A percentile compares a stretch with the other conserved stretches of the same genome.
Evolutionary conservation across 345 rosid species (phyloP).

Genomic region (Xanthoceras sorbifolium): DNA sequence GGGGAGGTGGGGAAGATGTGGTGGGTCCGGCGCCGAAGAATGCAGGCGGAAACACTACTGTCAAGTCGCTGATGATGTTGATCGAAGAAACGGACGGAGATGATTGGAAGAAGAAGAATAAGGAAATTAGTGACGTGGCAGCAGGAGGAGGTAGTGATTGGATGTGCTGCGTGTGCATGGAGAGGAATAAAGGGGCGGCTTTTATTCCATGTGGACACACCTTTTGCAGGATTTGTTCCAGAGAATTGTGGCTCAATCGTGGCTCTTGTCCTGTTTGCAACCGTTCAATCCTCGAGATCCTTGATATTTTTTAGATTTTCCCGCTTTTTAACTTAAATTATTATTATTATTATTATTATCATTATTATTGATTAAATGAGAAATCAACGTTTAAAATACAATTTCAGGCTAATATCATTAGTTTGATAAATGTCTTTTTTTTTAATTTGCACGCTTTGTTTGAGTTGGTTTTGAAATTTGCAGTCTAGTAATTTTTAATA

Average conservation of each 20-base stretch:
- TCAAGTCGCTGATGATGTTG: slow-evolving; percentile 73
- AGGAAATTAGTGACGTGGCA: slow-evolving; percentile 17
- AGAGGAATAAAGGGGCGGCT: slow-evolving; percentile 86
- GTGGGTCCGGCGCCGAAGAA: slow-evolving; percentile 24
- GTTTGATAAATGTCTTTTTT: no score
- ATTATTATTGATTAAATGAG: not conserved
- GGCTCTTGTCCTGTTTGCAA: slow-evolving; percentile 79
- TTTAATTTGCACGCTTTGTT: no score
- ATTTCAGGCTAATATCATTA: no score
- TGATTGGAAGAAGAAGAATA: slow-evolving; percentile 35
- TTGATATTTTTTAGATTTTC: slow-evolving; percentile 55
- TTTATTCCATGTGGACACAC: slow-evolving; percentile 93
- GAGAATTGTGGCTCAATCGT: slow-evolving; percentile 63
- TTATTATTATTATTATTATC: not conserved
- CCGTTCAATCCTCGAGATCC: slow-evolving; percentile 72
- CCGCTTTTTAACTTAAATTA: not conserved
- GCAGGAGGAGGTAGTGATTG: slow-evolving; percentile 40
- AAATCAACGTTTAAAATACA: no score
- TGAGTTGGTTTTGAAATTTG: no score
- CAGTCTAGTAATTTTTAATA: no score
- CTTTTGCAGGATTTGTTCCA: slow-evolving; percentile 74
- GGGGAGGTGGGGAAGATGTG: slow-evolving; percentile 13
- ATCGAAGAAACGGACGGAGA: slow-evolving; percentile 73
- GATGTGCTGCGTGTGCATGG: slow-evolving; percentile 95
- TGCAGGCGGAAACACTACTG: not conserved